Conservation (phyloP, 176 grass and related monocot species). For the Oryza meyeriana region DNA sequence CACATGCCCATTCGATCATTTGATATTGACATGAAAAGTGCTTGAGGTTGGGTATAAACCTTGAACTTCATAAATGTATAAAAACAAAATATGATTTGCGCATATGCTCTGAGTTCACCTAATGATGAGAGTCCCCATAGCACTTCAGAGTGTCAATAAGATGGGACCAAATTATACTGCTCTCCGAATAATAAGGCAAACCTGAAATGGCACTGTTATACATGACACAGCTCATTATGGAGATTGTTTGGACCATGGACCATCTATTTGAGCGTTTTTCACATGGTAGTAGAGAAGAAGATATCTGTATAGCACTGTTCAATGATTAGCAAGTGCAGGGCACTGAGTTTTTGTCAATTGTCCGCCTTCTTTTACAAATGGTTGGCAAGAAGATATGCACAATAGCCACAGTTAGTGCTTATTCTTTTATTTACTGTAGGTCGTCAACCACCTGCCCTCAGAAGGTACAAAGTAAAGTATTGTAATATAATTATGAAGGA, state of each 20-base stretch:
- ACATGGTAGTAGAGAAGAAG: slow-evolving; percentile 3
- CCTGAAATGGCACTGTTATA: slow-evolving; percentile 4
- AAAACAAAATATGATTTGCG: neutral
- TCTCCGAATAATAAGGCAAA: slow-evolving; percentile 23
- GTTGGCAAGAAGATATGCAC: neutral
- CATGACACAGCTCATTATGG: neutral
- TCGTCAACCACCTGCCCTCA: neutral
- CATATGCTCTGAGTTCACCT: neutral
- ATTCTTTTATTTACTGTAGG: neutral
- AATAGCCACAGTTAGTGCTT: neutral
- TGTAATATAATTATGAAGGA: neutral
- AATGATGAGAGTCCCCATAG: neutral
- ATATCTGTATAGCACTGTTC: neutral
- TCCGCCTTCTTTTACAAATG: neutral
- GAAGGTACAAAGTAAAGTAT: neutral
- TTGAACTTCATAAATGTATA: slow-evolving; percentile 1
- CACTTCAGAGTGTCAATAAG: neutral
- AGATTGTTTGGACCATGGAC: slow-evolving; percentile 23
- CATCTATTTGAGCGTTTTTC: slow-evolving; percentile 15
- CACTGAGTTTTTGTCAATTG: neutral
- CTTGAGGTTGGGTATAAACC: neutral
- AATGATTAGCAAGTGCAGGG: slow-evolving; percentile 5
- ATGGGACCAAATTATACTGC: slow-evolving; percentile 33
- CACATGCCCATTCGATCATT: neutral
- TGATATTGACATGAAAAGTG: neutral